phyloP scores from a whole-genome alignment of 2,329 filamentous ascomycete genomes.

The Phaeosphaeriaceae sp. region DNA sequence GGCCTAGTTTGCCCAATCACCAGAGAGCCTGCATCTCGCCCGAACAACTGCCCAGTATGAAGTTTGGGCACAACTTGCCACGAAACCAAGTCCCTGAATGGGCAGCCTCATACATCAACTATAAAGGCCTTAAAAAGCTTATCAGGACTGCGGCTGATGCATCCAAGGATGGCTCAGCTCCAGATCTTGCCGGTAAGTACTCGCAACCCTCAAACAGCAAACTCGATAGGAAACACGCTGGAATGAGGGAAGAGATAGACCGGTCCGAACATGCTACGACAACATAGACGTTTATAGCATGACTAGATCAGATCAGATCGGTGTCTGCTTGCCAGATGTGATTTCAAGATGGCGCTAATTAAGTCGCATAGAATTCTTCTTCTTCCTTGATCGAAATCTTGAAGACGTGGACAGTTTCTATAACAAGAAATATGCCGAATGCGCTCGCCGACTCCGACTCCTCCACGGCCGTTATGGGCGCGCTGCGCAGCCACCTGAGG shows the following conservation, averaged over 20 bases:
- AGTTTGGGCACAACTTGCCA: slow-evolving; percentile 65
- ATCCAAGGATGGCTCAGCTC: slow-evolving; percentile 71
- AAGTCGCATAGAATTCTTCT: slow-evolving; percentile 81
- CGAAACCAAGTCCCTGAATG: slow-evolving; percentile 88
- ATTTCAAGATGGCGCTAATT: slow-evolving; percentile 10
- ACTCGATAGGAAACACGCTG: too few relatives aligned
- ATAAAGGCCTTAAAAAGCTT: slow-evolving; percentile 92
- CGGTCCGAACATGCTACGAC: too few relatives aligned
- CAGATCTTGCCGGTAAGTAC: slow-evolving; percentile 86
- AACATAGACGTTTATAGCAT: too few relatives aligned
- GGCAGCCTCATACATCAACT: slow-evolving; percentile 84
- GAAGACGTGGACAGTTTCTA: slow-evolving; percentile 97
- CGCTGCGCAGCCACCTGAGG: slow-evolving; percentile 70
- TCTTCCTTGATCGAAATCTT: slow-evolving; percentile 92
- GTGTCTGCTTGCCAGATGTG: background rate
- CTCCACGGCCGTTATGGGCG: slow-evolving; percentile 87
- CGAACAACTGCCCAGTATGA: slow-evolving; percentile 41
- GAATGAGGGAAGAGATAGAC: too few relatives aligned
- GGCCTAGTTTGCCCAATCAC: background rate
- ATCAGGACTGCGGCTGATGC: slow-evolving; percentile 79
- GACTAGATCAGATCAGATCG: too few relatives aligned
- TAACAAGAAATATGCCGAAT: slow-evolving; percentile 91
- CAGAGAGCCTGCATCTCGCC: background rate
- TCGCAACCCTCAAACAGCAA: too few relatives aligned
- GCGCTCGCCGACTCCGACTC: slow-evolving; percentile 80